Base-by-base conservation (phyloP, 148 eudicot genomes). In the Spergularia marina region DNA sequence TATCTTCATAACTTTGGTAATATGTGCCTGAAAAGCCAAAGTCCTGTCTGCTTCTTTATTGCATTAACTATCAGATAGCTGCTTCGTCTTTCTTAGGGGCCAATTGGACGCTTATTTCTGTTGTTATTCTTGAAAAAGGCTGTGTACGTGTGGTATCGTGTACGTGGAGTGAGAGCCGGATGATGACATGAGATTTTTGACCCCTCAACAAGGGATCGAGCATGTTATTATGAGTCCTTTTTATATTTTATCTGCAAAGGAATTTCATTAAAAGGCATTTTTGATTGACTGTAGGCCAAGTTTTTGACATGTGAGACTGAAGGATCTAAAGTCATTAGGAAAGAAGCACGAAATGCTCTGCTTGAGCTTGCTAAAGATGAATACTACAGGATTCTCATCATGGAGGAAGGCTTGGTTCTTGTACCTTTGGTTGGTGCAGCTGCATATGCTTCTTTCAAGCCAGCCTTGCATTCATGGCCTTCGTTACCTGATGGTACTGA, bases 361-460 rank as follows among this genome's bases (percentile, higher is more conserved):
- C 75, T 93, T 75, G 92, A 89, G 82, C 85, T 89, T 76, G 83
- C 88, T 60, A 88, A 88, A 78, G 94, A 91, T 73, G 85, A 87
- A 51, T 93, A 89, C 77, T 82, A 85, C 74, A 88, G 79, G 77
- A 83, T 89, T 76, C 87, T 87, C 73, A 63, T 93, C 67, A 80
- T 89, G 82, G 96, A 93, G 83, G 98, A 91, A 86, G 98, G 91
- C 68, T 81, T 93, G 54, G 78, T 93, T 77, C 82, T 84, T 78
- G 96, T 91, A 25, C 98, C 98, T 60, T 73, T 93, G 83, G 86
- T 93, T 68, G 98, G 98, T 81, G 82, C 92, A 64, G 85, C 87
- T 75, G 91, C 94, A 16, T 93, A 88, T 77, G 82, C 86, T 61
- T 88, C 89, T 56, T 91, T 84, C 55, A 89, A 74, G 83, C 94